These are phyloP conservation scores for Tribonema minus DNA, from an alignment of 108 stramenopile genomes.

Conservation along the genomic window DNA sequence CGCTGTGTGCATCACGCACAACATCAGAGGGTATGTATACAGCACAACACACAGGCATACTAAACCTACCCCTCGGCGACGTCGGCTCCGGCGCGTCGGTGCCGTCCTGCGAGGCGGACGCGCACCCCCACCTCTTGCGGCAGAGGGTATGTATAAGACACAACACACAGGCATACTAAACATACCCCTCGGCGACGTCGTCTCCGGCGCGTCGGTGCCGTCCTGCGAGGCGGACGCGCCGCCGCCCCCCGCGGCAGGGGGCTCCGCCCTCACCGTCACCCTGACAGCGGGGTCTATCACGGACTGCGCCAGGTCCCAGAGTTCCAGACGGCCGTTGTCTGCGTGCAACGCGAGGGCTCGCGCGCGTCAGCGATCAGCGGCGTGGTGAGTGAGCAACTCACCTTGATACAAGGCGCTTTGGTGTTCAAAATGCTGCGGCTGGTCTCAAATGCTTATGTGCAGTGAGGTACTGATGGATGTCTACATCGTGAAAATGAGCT, in stretches of 20 bases:
- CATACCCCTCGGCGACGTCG: background rate
- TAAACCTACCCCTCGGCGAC: background rate
- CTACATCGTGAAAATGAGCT: no score
- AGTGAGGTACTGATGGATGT: no score
- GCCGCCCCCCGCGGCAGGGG: no score
- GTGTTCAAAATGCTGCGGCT: no score
- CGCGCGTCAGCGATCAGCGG: no score
- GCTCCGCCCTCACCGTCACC: no score
- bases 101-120: background rate
- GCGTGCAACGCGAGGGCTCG: no score
- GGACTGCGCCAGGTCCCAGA: conserved; percentile 56
- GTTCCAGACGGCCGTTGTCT: conserved; percentile 54
- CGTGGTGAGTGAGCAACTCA: no score
- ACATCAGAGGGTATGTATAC: background rate
- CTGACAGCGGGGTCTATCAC: conserved; percentile 51
- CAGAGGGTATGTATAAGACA: background rate
- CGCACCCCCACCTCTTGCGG: background rate
- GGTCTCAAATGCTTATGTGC: no score
- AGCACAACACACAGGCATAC: background rate
- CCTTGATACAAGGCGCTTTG: no score
- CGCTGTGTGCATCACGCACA: no score
- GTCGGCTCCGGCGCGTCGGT: background rate
- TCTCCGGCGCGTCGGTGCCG: background rate
- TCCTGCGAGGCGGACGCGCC: no score
- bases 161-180: background rate